These are phyloP conservation scores for Candida verbasci DNA, from an alignment of 805 yeast genomes.

Conservation along the genomic window DNA sequence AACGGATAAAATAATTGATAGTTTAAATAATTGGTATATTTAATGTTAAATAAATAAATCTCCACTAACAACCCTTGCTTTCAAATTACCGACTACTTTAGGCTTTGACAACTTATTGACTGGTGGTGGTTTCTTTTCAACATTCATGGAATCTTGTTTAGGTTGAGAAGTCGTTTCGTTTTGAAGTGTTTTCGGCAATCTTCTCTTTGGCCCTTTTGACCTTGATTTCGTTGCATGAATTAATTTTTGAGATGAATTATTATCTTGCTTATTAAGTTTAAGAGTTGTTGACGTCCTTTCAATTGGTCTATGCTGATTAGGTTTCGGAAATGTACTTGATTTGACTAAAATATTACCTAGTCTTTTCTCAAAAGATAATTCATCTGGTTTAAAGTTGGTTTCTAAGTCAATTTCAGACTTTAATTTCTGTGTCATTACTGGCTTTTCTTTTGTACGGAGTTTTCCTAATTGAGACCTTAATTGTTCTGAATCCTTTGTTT, in stretches of 20 bases:
- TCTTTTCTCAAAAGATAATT: constrained; percentile 8
- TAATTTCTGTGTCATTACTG: not conserved
- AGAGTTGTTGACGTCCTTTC: constrained; percentile 4
- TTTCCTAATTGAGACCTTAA: constrained; percentile 2
- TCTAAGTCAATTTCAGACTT: not conserved
- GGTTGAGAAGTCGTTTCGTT: not conserved
- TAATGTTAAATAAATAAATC: constrained; percentile 15
- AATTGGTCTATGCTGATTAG: not conserved
- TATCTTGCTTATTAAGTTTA: constrained; percentile 4
- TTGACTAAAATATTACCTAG: constrained; percentile 5
- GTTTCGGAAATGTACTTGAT: constrained; percentile 5
- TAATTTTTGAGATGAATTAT: constrained; percentile 20
- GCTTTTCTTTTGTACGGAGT: not conserved
- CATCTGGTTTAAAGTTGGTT: constrained; percentile 6
- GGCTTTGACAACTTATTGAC: constrained; percentile 20
- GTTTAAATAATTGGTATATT: constrained; percentile 6
- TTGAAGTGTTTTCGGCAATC: constrained; percentile 32
- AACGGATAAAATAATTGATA: constrained; percentile 10
- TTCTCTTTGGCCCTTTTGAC: constrained; percentile 50
- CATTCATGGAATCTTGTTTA: not conserved
- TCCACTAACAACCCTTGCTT: constrained; percentile 26
- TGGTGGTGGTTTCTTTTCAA: constrained; percentile 15
- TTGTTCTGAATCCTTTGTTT: constrained; percentile 5
- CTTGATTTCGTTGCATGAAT: constrained; percentile 44
- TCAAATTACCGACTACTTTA: constrained; percentile 16